Evolutionary conservation across 306 rosid genomes (phyloP), one percentile per base, ranked within the genome.

Genomic region (Vigna reflexopilosa): DNA sequence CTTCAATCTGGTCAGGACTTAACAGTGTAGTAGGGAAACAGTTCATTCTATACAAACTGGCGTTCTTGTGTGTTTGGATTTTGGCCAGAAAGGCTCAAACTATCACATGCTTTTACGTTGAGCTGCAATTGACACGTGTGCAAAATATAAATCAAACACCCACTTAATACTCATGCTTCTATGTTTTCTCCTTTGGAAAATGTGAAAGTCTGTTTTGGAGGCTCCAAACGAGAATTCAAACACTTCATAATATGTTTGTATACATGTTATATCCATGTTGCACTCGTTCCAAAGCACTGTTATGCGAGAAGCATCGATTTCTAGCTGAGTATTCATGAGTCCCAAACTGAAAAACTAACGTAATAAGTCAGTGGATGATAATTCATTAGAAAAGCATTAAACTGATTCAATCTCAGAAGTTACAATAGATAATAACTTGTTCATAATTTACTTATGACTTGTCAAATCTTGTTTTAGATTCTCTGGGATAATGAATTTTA

Each of bases 371-470:
- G 44, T 65, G 55, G 81, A 70, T 26, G 70, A 49, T 80, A 45
- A 24, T 38, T 72, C 13, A 15, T 72, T 76, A 57, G 56, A 72
- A 75, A 62, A 61, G 75, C 48, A 59, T 45, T 71, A 22, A 10
- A 59, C 77, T 75, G 67, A 56, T 79, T 62, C 50, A 22, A 61
- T 56, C 68, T 70, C 57, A 20, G 8, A 59, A 47, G n/a, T 48
- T 61, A 52, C 36, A n/a, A 47, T 67, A 26, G 56, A 62, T 52
- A 36, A 49, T 72, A 66, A 50, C 65, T 68, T 44, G 32, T 42
- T 63, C 66, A 17, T 11, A 72, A 72, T 44, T 61, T 54, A 36
- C 36, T 45, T 67, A 7, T 26, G 45, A 72, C 44, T 45, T 1
- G 26, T 73, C 49, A 52, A 61, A 16, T 52, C 28, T 63, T 40